Evolutionary conservation across 257 asterid genomes (phyloP), one percentile per base, ranked within the genome.

Genomic region (Solanum ossicruentum): DNA sequence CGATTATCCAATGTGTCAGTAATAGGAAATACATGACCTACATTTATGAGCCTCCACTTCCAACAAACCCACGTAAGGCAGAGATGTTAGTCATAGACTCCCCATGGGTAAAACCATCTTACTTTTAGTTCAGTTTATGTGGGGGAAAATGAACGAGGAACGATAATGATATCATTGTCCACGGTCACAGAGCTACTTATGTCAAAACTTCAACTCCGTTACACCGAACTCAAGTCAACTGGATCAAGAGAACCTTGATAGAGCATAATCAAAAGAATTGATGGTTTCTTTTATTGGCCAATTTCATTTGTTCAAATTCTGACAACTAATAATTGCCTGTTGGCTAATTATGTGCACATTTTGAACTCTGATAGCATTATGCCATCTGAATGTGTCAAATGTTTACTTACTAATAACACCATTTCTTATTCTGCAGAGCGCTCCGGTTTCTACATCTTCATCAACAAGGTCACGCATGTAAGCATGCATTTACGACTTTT

Each of bases 391-490:
- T 73, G 12, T 12, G 43, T 63, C 80, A 60, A 41, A 12, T 23
- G 84, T 23, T 36, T 18, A 67, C 60, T 26, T 21, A 12, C 87
- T 55, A 47, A 60, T 41, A 83, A 43, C 70, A 17, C 63, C 58
- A 20, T 69, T 49, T 72, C 36, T 84, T 87, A 85, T 80, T 69
- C 71, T 91, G 93, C 95, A 95, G 99, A 90, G 99, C 84, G 97
- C 96, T 78, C 93, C 95, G 10, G 90, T 75, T 71, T 83, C 95
- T 23, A 83, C 91, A 39, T 80, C 93, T 83, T 87, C 92, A 21
- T 86, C 88, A 60, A 88, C 96, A 61, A 94, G 92, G 90, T 87
- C 99, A 10, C 97, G 98, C 80, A 88, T 95, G 84, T 95, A 87
- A 85, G 80, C 81, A 28, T 67, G 6, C 26, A 54, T 15, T 63